Evolutionary conservation across 164 flowering plant genomes (phyloP).

Genomic region (Umbellularia californica): DNA sequence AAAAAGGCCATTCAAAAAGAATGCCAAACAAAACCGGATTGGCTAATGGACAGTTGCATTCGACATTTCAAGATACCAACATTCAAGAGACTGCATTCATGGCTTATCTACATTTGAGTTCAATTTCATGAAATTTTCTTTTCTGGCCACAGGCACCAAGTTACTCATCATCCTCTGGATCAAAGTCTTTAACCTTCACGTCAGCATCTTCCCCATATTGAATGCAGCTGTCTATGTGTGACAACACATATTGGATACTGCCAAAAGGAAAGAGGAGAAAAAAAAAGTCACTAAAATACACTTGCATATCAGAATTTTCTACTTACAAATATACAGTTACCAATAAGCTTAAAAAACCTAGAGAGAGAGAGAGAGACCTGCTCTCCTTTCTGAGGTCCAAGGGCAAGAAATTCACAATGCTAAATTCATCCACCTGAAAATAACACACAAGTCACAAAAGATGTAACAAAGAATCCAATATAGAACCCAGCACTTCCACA

Average conservation of each 20-base stretch:
- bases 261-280: neutral
- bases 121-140: too few relatives aligned
- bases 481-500: neutral
- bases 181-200: constrained; percentile 88
- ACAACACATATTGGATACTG: constrained; percentile 70
- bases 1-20: too few relatives aligned
- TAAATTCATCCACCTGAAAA: constrained; percentile 52
- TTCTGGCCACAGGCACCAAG: neutral
- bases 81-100: too few relatives aligned
- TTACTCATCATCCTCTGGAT: constrained; percentile 38
- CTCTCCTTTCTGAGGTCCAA: constrained; percentile 58
- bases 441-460: neutral
- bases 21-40: too few relatives aligned
- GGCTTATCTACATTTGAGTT: too few relatives aligned
- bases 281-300: neutral
- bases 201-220: constrained; percentile 97
- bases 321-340: neutral
- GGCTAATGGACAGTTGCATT: too few relatives aligned
- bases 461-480: neutral
- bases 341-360: constrained; percentile 10
- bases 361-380: constrained; percentile 26
- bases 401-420: constrained; percentile 67
- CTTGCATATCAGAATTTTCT: neutral
- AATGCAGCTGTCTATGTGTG: constrained; percentile 73
- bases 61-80: too few relatives aligned